phyloP scores from a whole-genome alignment of 805 yeast genomes.

The Vanderwaltozyma polyspora region DNA sequence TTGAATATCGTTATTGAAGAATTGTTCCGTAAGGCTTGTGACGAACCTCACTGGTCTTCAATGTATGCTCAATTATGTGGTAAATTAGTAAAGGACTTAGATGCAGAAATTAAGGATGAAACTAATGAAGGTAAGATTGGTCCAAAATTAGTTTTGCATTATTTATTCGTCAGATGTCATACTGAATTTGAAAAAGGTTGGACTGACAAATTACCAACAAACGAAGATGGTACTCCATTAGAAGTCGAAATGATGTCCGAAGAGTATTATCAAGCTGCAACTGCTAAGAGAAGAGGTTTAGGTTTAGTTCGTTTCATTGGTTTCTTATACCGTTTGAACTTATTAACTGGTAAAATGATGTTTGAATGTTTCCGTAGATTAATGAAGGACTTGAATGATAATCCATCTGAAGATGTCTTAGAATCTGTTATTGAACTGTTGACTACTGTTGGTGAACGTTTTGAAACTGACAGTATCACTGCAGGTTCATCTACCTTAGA shows the following conservation, averaged over 20 bases:
- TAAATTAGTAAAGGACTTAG: conserved; percentile 56
- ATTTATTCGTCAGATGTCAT: conserved; percentile 80
- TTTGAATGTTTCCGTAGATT: conserved; percentile 57
- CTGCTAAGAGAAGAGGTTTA: conserved; percentile 93
- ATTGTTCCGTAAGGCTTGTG: conserved; percentile 91
- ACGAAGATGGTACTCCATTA: conserved; percentile 67
- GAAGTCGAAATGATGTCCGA: conserved; percentile 87
- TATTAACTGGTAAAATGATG: conserved; percentile 69
- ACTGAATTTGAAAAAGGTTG: conserved; percentile 90
- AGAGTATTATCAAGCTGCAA: conserved; percentile 80
- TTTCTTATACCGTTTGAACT: conserved; percentile 68
- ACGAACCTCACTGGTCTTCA: conserved; percentile 95
- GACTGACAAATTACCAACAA: conserved; percentile 73
- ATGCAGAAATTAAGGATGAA: conserved; percentile 54
- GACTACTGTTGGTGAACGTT: conserved; percentile 70
- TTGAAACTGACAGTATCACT: conserved; percentile 35
- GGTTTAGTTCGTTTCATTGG: conserved; percentile 95
- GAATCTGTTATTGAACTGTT: conserved; percentile 81
- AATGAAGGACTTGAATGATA: conserved; percentile 38
- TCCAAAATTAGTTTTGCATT: conserved; percentile 65
- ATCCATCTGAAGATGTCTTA: conserved; percentile 81
- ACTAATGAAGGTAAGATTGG: conserved; percentile 44
- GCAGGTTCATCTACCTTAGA: conserved; percentile 27
- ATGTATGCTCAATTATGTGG: conserved; percentile 92
- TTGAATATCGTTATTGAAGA: conserved; percentile 69